A percentile compares a stretch with the other conserved stretches of the same genome.
These are phyloP conservation scores for Arctium lappa DNA, from an alignment of 129 eudicot genomes.

Conservation along the genomic window DNA sequence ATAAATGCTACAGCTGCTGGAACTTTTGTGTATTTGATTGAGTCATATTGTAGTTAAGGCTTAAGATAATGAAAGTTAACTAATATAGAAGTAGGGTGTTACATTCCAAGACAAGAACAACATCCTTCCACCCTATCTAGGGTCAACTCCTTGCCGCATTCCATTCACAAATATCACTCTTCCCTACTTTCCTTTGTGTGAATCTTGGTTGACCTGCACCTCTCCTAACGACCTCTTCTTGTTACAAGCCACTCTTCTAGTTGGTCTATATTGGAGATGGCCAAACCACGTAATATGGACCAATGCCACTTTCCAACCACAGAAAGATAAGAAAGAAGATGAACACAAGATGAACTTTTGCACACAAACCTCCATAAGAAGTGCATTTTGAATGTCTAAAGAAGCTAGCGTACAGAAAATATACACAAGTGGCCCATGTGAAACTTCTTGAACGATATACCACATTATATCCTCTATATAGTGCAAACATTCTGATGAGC, in stretches of 20 bases:
- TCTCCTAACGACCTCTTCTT: background rate
- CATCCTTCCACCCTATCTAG: background rate
- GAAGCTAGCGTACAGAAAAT: background rate
- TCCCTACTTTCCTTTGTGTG: background rate
- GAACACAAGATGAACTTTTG: background rate
- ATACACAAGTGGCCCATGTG: background rate
- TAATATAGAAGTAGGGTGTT: too few species aligned
- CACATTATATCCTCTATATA: background rate
- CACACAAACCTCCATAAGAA: background rate
- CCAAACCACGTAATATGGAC: background rate
- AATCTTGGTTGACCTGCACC: background rate
- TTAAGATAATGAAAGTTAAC: too few species aligned
- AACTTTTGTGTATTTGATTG: too few species aligned
- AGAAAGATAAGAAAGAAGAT: background rate
- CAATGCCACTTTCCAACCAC: background rate
- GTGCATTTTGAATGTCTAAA: background rate
- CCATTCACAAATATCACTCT: background rate
- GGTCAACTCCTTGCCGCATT: background rate
- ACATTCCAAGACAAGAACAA: background rate
- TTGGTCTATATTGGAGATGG: background rate
- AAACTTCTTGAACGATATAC: background rate
- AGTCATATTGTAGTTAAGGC: too few species aligned
- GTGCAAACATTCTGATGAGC: constrained; percentile 2
- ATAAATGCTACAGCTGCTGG: too few species aligned
- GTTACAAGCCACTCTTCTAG: background rate